phyloP scores from a whole-genome alignment of 495 filamentous ascomycete species.

The Xylaria curta region DNA sequence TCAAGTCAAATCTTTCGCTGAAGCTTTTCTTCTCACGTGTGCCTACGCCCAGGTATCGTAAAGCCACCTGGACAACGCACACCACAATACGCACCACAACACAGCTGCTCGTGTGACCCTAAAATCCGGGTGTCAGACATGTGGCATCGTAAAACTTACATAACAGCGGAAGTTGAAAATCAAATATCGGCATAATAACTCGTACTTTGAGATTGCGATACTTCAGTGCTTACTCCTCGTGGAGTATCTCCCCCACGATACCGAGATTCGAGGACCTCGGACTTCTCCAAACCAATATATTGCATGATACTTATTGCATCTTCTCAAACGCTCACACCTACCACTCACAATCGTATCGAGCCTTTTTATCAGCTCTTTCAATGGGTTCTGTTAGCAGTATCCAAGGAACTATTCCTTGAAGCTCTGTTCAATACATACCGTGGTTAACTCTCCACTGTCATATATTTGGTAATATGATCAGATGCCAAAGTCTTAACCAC shows the following conservation, averaged over 20 bases:
- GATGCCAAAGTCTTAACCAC: background rate
- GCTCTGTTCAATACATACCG: background rate
- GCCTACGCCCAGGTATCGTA: slow-evolving; percentile 10
- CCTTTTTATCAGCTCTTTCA: background rate
- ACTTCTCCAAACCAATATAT: slow-evolving; percentile 1
- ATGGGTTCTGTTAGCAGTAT: background rate
- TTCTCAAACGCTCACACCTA: background rate
- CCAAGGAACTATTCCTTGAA: background rate
- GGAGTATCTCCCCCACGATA: slow-evolving; percentile 2
- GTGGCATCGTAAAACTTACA: slow-evolving; percentile 24
- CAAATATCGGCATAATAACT: background rate
- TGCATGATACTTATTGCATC: background rate
- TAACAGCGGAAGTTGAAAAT: background rate
- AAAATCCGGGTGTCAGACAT: background rate
- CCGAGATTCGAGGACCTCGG: background rate
- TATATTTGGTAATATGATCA: background rate
- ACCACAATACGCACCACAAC: background rate
- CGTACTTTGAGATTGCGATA: background rate
- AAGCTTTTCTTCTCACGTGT: slow-evolving; percentile 15
- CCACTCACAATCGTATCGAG: background rate
- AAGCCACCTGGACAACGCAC: slow-evolving; percentile 1
- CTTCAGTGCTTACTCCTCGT: slow-evolving; percentile 8
- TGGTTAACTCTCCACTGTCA: background rate
- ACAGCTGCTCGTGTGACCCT: slow-evolving; percentile 9
- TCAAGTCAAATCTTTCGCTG: background rate